Evolutionary conservation across 306 rosid species (phyloP).

Genomic region (Argentina anserina): DNA sequence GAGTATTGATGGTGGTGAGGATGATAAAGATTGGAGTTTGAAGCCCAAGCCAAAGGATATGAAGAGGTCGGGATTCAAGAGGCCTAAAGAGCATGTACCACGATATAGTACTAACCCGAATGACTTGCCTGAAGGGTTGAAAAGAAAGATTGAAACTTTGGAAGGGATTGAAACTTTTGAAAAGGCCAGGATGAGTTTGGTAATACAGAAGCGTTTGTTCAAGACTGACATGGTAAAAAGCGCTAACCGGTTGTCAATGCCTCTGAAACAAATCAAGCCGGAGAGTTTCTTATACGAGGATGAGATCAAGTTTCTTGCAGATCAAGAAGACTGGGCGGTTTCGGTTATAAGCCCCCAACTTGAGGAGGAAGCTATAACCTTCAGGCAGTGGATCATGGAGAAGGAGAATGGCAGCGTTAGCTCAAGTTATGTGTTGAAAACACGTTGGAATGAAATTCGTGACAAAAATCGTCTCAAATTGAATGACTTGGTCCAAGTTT

Average conservation of each 20-base stretch:
- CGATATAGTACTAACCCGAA: neutral
- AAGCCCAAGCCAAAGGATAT: neutral
- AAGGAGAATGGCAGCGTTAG: neutral
- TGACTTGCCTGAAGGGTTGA: conserved; percentile 8
- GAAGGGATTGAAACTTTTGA: neutral
- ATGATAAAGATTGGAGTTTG: neutral
- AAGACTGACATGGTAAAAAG: neutral
- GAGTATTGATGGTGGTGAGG: neutral
- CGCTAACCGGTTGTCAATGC: conserved; percentile 10
- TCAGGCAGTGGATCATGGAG: neutral
- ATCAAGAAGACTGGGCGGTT: neutral
- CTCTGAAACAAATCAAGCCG: neutral
- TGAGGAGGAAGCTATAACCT: neutral
- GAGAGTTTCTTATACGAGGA: conserved; percentile 5
- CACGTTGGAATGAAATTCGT: neutral
- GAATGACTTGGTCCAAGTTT: neutral
- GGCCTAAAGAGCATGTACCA: neutral
- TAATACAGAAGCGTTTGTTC: neutral
- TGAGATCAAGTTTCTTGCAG: neutral
- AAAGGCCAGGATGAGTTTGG: neutral
- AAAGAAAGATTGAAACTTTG: neutral
- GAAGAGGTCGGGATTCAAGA: neutral
- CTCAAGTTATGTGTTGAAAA: neutral
- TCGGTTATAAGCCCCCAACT: neutral
- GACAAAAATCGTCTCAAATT: neutral